These are phyloP conservation scores for Oryza coarctata DNA, from an alignment of 176 grass and related monocot species.

Conservation along the genomic window DNA sequence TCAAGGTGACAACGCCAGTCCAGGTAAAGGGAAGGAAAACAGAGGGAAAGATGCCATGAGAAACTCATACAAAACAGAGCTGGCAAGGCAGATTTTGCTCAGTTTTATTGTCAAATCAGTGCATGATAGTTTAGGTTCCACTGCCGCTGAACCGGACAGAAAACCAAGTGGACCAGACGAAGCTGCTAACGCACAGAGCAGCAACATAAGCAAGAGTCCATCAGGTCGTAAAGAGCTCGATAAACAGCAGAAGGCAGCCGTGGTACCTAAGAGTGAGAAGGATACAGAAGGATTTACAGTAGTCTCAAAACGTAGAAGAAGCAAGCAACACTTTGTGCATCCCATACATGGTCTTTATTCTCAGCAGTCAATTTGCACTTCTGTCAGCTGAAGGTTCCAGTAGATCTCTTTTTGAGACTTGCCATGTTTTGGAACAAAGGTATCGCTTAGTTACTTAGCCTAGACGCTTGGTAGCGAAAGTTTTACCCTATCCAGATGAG, in stretches of 20 bases:
- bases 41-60: conserved; percentile 49
- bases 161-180: conserved; percentile 47
- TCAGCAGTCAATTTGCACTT: conserved; percentile 84
- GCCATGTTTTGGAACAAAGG: conserved; percentile 40
- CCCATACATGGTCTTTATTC: conserved; percentile 70
- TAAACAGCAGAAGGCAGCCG: conserved; percentile 26
- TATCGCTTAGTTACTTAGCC: conserved; percentile 38
- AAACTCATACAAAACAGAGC: conserved; percentile 69
- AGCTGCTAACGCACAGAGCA: conserved; percentile 43
- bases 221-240: conserved; percentile 26
- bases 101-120: conserved; percentile 90
- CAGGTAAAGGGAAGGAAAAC: conserved; percentile 49
- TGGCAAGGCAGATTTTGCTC: conserved; percentile 92
- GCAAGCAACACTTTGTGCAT: conserved; percentile 62
- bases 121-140: conserved; percentile 61
- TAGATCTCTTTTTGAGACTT: conserved; percentile 19
- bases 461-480: conserved; percentile 37
- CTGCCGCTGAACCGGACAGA: conserved; percentile 25
- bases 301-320: conserved; percentile 81
- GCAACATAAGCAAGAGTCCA: conserved; percentile 26
- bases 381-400: conserved; percentile 44
- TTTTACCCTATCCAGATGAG: conserved; percentile 32
- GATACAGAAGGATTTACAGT: conserved; percentile 89
- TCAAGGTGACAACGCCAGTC: conserved; percentile 43
- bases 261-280: conserved; percentile 41